Conservation (phyloP, 2,329 filamentous ascomycete genomes). For the Pseudonectria buxi region DNA sequence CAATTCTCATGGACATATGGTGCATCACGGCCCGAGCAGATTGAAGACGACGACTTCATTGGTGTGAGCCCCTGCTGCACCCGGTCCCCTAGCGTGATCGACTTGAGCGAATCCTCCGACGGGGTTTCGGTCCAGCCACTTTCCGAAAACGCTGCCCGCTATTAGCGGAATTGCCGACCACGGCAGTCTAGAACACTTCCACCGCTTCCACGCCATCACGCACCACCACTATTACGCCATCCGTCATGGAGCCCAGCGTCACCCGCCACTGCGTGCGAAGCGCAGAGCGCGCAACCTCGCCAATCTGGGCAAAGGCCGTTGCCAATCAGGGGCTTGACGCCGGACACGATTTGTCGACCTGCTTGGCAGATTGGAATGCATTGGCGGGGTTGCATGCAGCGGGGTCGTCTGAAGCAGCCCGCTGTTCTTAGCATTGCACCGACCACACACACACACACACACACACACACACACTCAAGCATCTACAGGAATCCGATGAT, state of each 20-base stretch:
- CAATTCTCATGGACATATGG: slow-evolving; percentile 42
- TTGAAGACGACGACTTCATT: slow-evolving; percentile 27
- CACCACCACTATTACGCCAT: no score
- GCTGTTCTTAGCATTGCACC: no score
- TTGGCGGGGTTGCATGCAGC: no score
- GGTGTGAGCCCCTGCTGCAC: slow-evolving; percentile 41
- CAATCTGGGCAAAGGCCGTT: no score
- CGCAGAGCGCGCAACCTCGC: no score
- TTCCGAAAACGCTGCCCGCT: slow-evolving; percentile 7
- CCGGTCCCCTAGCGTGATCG: slow-evolving; percentile 29
- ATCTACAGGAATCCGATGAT: no score
- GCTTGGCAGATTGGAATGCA: no score
- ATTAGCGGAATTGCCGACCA: slow-evolving; percentile 7
- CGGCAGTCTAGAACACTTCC: slow-evolving; percentile 3
- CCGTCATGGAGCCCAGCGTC: no score
- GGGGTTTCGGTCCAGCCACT: not conserved
- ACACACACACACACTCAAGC: slow-evolving; percentile 1
- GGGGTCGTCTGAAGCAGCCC: no score
- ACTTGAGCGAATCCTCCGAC: slow-evolving; percentile 16
- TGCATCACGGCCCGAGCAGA: slow-evolving; percentile 26
- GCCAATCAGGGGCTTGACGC: no score
- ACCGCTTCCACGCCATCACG: not conserved
- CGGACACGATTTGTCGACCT: no score
- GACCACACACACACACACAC: slow-evolving; percentile 1
- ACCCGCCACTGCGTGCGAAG: no score